phyloP scores from a whole-genome alignment of 371 early-diverging fungal genomes.

The Rhizomucor pusillus region DNA sequence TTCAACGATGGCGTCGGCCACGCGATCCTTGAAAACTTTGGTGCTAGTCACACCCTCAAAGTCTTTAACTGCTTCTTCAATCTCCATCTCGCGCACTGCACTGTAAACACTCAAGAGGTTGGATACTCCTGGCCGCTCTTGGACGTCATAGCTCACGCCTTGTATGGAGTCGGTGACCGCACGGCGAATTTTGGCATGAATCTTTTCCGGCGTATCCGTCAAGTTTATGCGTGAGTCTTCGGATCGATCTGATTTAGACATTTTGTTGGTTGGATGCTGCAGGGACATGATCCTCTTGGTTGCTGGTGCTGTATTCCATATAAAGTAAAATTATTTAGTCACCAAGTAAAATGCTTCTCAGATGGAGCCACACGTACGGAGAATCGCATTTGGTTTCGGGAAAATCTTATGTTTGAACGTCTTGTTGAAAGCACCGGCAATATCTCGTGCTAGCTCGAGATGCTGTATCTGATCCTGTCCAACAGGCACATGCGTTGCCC shows the following conservation, averaged over 20 bases:
- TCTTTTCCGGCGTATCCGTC: constrained; percentile 65
- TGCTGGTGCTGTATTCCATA: constrained; percentile 35
- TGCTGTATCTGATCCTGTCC: constrained; percentile 96
- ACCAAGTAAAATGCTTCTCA: not conserved
- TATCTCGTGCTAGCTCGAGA: constrained; percentile 80
- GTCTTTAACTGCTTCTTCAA: constrained; percentile 46
- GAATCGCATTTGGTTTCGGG: constrained; percentile 65
- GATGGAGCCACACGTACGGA: constrained; percentile 45
- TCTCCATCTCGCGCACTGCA: constrained; percentile 41
- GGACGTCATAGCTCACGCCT: constrained; percentile 75
- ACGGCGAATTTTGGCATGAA: constrained; percentile 68
- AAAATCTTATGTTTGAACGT: constrained; percentile 58
- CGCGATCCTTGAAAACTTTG: constrained; percentile 67
- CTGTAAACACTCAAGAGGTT: constrained; percentile 81
- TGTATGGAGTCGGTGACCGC: constrained; percentile 73
- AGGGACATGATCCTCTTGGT: constrained; percentile 87
- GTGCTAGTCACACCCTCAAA: constrained; percentile 47
- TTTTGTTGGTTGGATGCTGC: constrained; percentile 74
- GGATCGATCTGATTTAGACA: constrained; percentile 89
- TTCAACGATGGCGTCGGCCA: constrained; percentile 67
- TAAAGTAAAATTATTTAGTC: too few species aligned
- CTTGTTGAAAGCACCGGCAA: constrained; percentile 76
- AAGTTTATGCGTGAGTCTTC: constrained; percentile 76
- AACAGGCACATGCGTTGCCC: constrained; percentile 89
- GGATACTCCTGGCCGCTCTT: constrained; percentile 76